A percentile compares a stretch with the other conserved stretches of the same genome.
phyloP scores from a whole-genome alignment of 441 rosid species.

The Lepidium campestre region DNA sequence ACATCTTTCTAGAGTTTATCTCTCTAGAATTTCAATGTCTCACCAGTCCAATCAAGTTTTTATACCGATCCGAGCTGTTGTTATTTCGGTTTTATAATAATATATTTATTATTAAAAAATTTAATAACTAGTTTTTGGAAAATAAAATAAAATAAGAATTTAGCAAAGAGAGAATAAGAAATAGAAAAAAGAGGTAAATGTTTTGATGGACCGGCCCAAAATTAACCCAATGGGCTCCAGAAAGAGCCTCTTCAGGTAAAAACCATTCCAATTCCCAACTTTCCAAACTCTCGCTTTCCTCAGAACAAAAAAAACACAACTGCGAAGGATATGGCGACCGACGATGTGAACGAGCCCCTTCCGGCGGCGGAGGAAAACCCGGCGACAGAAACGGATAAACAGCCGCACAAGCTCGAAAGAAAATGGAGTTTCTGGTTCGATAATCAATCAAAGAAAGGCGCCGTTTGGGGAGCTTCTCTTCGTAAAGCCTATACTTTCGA shows the following conservation, averaged over 20 bases:
- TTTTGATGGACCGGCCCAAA: background rate
- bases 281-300: background rate
- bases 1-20: no score
- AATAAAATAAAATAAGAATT: no score
- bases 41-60: no score
- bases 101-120: no score
- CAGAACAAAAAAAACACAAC: background rate
- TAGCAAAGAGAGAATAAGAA: no score
- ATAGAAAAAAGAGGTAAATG: no score
- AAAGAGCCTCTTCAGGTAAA: background rate
- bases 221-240: background rate
- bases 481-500: slow-evolving; percentile 75
- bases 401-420: slow-evolving; percentile 64
- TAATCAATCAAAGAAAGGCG: slow-evolving; percentile 72
- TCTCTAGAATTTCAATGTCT: no score
- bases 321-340: slow-evolving; percentile 41
- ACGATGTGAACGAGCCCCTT: slow-evolving; percentile 33
- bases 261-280: background rate
- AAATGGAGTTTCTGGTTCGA: slow-evolving; percentile 93
- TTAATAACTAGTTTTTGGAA: no score
- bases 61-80: no score
- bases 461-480: slow-evolving; percentile 76
- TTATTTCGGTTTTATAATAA: no score
- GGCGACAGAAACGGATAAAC: slow-evolving; percentile 23
- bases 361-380: slow-evolving; percentile 22